Evolutionary conservation across 495 filamentous ascomycete species (phyloP).

Genomic region (Hypoxylon trugodes): DNA sequence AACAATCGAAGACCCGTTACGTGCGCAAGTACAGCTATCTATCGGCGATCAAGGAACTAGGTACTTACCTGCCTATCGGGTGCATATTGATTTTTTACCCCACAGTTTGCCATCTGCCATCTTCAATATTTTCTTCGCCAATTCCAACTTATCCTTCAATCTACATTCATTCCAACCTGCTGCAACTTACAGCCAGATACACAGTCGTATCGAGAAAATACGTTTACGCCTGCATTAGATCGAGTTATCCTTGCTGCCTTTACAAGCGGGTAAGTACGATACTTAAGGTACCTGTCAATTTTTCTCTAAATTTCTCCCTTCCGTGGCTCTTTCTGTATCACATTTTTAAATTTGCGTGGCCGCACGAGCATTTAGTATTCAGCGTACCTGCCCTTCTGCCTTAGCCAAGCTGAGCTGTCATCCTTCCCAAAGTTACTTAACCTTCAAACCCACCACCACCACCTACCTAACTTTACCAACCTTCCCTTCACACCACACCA

Average conservation of each 20-base stretch:
- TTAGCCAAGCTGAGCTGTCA: neutral
- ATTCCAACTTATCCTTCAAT: neutral
- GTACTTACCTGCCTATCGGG: no score
- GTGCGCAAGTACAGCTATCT: constrained; percentile 22
- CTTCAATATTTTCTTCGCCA: neutral
- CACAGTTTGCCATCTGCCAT: neutral
- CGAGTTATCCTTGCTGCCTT: neutral
- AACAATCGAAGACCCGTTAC: constrained; percentile 17
- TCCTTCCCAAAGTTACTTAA: neutral
- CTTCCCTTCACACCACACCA: neutral
- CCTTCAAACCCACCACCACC: neutral
- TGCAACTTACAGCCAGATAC: neutral
- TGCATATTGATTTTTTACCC: no score
- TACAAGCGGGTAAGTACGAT: constrained; percentile 1
- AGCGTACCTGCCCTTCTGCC: constrained; percentile 3
- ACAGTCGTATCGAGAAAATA: neutral
- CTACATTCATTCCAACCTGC: neutral
- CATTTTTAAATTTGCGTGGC: neutral
- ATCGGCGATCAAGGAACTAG: constrained; percentile 5
- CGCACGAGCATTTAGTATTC: neutral
- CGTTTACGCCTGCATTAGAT: neutral
- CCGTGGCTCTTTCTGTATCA: neutral
- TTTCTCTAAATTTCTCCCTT: neutral
- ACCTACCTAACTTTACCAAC: neutral
- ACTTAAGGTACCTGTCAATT: neutral